Evolutionary conservation across 2,329 filamentous ascomycete species (phyloP).

Genomic region (Ceratocystis harringtonii): DNA sequence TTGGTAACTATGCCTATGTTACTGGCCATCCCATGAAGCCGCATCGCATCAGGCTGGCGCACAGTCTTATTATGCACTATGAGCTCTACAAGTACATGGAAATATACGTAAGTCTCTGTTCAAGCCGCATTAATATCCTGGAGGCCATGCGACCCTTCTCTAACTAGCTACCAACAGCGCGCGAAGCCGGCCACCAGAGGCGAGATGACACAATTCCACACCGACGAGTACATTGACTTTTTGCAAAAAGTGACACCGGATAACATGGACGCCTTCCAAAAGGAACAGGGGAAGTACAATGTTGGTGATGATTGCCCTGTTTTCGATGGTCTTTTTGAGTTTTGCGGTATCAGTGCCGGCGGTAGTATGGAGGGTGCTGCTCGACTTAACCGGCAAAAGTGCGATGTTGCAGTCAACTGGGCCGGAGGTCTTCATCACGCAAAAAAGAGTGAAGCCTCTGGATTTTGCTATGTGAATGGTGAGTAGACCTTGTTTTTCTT

Average conservation of each 20-base stretch:
- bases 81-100: slow-evolving; percentile 95
- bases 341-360: slow-evolving; percentile 86
- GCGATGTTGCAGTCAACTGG: slow-evolving; percentile 97
- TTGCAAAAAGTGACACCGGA: slow-evolving; percentile 90
- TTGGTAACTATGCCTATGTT: slow-evolving; percentile 95
- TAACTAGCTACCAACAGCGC: slow-evolving; percentile 35
- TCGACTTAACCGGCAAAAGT: slow-evolving; percentile 77
- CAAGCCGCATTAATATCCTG: not conserved
- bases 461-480: slow-evolving; percentile 98
- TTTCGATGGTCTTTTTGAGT: slow-evolving; percentile 94
- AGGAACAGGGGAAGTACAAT: slow-evolving; percentile 81
- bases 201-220: slow-evolving; percentile 90
- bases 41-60: slow-evolving; percentile 84
- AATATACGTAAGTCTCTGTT: slow-evolving; percentile 58
- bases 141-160: slow-evolving; percentile 5
- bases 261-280: slow-evolving; percentile 78
- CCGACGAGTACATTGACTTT: slow-evolving; percentile 90
- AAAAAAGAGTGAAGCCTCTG: slow-evolving; percentile 89
- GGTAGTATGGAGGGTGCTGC: slow-evolving; percentile 88
- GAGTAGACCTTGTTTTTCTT: slow-evolving; percentile 26
- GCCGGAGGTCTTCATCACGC: slow-evolving; percentile 93
- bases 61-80: slow-evolving; percentile 92
- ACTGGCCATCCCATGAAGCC: slow-evolving; percentile 98
- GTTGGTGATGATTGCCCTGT: slow-evolving; percentile 95
- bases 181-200: slow-evolving; percentile 76